Conservation (phyloP, 2,329 filamentous ascomycete species). For the Apiospora phragmitis region DNA sequence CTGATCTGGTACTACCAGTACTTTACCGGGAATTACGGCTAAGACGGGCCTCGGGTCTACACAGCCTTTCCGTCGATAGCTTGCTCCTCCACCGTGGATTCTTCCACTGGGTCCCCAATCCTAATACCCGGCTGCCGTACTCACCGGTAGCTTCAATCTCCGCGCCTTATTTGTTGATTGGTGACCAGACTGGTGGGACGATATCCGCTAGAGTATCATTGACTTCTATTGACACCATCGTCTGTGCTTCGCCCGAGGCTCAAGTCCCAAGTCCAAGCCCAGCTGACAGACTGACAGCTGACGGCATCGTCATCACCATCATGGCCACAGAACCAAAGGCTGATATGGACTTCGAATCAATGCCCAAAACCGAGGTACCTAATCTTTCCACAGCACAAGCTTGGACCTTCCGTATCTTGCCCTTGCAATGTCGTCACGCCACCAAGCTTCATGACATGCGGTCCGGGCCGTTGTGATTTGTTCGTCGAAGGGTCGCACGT, state of each 20-base stretch:
- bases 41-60: not conserved
- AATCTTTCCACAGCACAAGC: constrained; percentile 8
- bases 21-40: constrained; percentile 1
- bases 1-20: not conserved
- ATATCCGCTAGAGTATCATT: constrained; percentile 1
- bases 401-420: not conserved
- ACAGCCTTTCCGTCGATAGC: constrained; percentile 3
- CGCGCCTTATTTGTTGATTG: not conserved
- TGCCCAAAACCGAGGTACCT: constrained; percentile 57
- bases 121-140: not conserved
- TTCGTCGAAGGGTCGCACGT: constrained; percentile 7
- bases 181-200: not conserved
- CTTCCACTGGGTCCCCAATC: not conserved
- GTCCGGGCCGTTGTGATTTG: constrained; percentile 8
- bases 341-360: constrained; percentile 44
- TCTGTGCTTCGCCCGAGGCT: not conserved
- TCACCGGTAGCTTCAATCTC: not conserved
- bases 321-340: constrained; percentile 1
- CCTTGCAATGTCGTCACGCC: constrained; percentile 5
- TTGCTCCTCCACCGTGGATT: not conserved
- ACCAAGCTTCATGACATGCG: not conserved
- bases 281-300: not conserved
- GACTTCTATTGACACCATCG: not conserved
- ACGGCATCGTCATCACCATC: not conserved
- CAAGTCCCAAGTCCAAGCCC: not conserved